Conservation (phyloP, 805 yeast species). For the Kockiozyma suomiensis region DNA sequence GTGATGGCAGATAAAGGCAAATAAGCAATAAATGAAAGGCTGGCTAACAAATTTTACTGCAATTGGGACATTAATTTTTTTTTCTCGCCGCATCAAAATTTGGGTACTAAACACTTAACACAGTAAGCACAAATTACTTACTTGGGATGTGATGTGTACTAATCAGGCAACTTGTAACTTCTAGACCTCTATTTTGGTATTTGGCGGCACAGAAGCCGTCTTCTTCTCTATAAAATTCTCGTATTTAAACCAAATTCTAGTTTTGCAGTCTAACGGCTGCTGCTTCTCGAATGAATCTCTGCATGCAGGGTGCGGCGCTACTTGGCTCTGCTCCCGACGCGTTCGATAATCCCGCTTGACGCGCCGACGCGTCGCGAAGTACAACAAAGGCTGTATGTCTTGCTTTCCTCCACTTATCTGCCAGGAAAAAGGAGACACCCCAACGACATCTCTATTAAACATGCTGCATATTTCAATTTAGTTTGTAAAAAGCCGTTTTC, state of each 20-base stretch:
- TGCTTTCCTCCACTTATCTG: too few relatives aligned
- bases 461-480: not conserved
- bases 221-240: too few relatives aligned
- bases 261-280: not conserved
- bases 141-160: not conserved
- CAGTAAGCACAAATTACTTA: not conserved
- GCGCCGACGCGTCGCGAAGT: not conserved
- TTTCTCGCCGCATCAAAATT: not conserved
- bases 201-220: too few relatives aligned
- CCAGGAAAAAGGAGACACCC: too few relatives aligned
- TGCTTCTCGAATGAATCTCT: not conserved
- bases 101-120: not conserved
- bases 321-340: not conserved
- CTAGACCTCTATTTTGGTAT: too few relatives aligned
- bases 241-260: not conserved
- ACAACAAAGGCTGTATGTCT: too few relatives aligned
- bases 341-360: not conserved
- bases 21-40: not conserved
- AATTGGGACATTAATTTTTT: not conserved
- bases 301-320: not conserved
- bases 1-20: not conserved
- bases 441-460: too few relatives aligned
- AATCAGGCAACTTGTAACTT: too few relatives aligned
- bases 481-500: not conserved
- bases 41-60: slow-evolving; percentile 1